These are phyloP conservation scores for Arachis stenosperma DNA, from an alignment of 306 rosid genomes.

Conservation along the genomic window DNA sequence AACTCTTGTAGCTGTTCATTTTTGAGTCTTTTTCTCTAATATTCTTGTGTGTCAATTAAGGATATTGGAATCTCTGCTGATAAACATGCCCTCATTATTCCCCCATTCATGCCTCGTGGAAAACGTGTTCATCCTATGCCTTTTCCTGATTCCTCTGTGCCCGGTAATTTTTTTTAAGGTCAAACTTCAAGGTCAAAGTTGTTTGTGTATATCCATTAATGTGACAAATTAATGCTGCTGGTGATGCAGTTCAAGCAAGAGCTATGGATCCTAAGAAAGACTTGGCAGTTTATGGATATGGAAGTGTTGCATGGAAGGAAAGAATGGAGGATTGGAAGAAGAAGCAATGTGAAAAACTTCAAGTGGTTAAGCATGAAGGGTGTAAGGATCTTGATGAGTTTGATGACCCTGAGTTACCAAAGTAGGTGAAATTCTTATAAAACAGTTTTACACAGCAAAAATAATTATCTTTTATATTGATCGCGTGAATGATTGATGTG, in stretches of 20 bases:
- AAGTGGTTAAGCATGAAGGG: conserved; percentile 73
- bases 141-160: conserved; percentile 54
- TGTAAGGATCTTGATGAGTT: conserved; percentile 48
- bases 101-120: conserved; percentile 76
- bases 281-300: conserved; percentile 81
- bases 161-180: conserved; percentile 47
- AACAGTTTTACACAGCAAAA: too few species aligned
- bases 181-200: neutral
- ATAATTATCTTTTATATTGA: too few species aligned
- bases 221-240: conserved; percentile 34
- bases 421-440: conserved; percentile 45
- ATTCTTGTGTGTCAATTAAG: conserved; percentile 44
- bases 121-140: conserved; percentile 78
- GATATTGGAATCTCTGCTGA: conserved; percentile 82
- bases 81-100: conserved; percentile 84
- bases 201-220: conserved; percentile 2
- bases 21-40: conserved; percentile 30
- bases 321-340: conserved; percentile 90
- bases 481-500: too few species aligned
- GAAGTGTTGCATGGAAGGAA: conserved; percentile 94
- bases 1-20: conserved; percentile 21
- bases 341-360: conserved; percentile 71
- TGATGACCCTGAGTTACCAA: conserved; percentile 80
- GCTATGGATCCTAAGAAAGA: conserved; percentile 94
- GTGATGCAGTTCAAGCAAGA: conserved; percentile 67